Evolutionary conservation across 768 basidiomycete genomes (phyloP).

Genomic region (Podaxis mareebaensis): DNA sequence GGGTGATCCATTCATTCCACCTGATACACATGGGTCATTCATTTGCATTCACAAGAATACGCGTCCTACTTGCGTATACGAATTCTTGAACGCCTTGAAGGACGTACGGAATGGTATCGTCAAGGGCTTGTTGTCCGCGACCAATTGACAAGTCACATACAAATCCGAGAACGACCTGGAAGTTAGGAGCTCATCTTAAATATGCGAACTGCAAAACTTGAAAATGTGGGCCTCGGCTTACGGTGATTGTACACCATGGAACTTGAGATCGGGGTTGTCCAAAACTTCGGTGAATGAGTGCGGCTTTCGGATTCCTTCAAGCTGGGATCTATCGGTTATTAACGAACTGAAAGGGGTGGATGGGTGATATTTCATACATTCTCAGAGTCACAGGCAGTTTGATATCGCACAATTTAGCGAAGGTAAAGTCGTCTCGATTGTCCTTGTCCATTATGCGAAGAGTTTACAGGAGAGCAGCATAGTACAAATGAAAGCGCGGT

Average conservation of each 20-base stretch:
- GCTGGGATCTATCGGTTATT: slow-evolving; percentile 58
- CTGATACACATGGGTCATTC: slow-evolving; percentile 34
- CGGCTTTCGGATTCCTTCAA: slow-evolving; percentile 80
- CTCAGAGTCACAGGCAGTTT: slow-evolving; percentile 86
- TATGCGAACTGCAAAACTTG: slow-evolving; percentile 15
- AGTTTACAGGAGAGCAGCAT: not conserved
- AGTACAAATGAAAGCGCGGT: not conserved
- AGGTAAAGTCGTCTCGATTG: slow-evolving; percentile 86
- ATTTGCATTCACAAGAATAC: not conserved
- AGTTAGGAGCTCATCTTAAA: slow-evolving; percentile 30
- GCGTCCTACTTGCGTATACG: slow-evolving; percentile 58
- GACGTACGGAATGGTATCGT: slow-evolving; percentile 91
- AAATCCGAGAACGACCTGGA: slow-evolving; percentile 86
- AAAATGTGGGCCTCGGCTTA: slow-evolving; percentile 53
- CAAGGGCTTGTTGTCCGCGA: slow-evolving; percentile 90
- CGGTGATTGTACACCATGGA: slow-evolving; percentile 83
- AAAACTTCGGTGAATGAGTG: slow-evolving; percentile 77
- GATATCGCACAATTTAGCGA: slow-evolving; percentile 87
- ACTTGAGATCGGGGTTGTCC: slow-evolving; percentile 78
- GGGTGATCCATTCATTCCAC: slow-evolving; percentile 95
- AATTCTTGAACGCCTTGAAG: slow-evolving; percentile 88
- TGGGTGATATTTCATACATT: slow-evolving; percentile 50
- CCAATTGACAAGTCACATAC: slow-evolving; percentile 89
- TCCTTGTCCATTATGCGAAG: slow-evolving; percentile 47
- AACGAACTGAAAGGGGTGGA: not conserved